A percentile compares a stretch with the other conserved stretches of the same genome.
phyloP scores from a whole-genome alignment of 805 yeast species.

The Priceomyces haplophilus region DNA sequence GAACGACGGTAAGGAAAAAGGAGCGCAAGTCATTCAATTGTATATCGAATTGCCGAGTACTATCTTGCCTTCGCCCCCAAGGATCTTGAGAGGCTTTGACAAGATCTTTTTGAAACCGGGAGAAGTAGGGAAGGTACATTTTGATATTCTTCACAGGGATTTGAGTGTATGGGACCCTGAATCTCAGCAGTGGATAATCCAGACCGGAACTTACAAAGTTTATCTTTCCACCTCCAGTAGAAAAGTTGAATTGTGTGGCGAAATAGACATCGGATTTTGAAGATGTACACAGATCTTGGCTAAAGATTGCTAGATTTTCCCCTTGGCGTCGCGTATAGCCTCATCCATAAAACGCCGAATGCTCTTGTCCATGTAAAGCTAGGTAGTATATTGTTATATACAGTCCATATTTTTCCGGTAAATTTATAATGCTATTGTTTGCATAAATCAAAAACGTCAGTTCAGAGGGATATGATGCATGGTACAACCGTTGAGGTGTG shows the following conservation, averaged over 20 bases:
- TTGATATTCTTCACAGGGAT: slow-evolving; percentile 50
- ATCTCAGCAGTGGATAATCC: slow-evolving; percentile 57
- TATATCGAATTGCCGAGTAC: slow-evolving; percentile 52
- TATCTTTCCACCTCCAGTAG: slow-evolving; percentile 51
- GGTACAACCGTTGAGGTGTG: too few species aligned
- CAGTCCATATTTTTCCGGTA: too few species aligned
- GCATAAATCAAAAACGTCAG: too few species aligned
- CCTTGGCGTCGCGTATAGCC: not conserved
- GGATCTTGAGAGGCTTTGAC: slow-evolving; percentile 55
- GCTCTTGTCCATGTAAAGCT: too few species aligned
- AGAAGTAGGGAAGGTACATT: slow-evolving; percentile 32
- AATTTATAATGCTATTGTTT: too few species aligned
- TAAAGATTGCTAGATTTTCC: not conserved
- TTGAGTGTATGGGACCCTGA: slow-evolving; percentile 55
- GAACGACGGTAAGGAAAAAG: slow-evolving; percentile 46
- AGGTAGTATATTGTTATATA: too few species aligned
- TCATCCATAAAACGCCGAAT: not conserved
- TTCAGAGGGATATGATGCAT: too few species aligned
- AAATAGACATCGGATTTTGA: slow-evolving; percentile 34
- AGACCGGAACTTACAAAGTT: slow-evolving; percentile 52
- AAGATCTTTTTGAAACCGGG: slow-evolving; percentile 48
- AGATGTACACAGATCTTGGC: not conserved
- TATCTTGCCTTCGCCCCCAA: slow-evolving; percentile 49
- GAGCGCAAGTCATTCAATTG: slow-evolving; percentile 51
- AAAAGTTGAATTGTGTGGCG: slow-evolving; percentile 45